These are phyloP conservation scores for Athelia psychrophila DNA, from an alignment of 1,284 basidiomycete genomes.

Conservation along the genomic window DNA sequence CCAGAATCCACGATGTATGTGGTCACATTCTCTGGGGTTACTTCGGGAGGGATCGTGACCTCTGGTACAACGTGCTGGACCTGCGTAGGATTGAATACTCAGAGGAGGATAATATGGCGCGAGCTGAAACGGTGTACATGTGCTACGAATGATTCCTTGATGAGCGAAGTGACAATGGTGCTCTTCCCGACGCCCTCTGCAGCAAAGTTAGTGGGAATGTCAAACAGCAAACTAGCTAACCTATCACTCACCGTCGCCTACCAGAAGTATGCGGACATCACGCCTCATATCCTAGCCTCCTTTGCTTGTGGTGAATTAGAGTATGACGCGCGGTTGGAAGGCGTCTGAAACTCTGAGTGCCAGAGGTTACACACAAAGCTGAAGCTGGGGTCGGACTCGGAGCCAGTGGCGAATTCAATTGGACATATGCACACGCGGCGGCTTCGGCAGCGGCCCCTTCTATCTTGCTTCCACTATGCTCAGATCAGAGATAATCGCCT, in stretches of 20 bases:
- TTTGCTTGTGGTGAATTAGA: not conserved
- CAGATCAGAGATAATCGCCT: too few species aligned
- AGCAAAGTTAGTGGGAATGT: slow-evolving; percentile 7
- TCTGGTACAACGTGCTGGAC: slow-evolving; percentile 92
- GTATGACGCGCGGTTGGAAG: not conserved
- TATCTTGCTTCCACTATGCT: too few species aligned
- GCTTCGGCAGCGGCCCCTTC: slow-evolving; percentile 41
- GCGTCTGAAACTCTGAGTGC: slow-evolving; percentile 42
- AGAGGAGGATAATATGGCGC: slow-evolving; percentile 2
- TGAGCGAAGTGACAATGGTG: slow-evolving; percentile 92
- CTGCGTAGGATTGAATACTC: slow-evolving; percentile 35
- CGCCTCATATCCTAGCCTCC: slow-evolving; percentile 59
- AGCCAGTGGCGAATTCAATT: slow-evolving; percentile 15
- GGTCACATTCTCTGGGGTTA: slow-evolving; percentile 93
- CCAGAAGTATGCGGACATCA: slow-evolving; percentile 90
- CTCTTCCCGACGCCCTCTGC: slow-evolving; percentile 93
- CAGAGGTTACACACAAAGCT: too few species aligned
- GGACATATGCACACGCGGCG: slow-evolving; percentile 19
- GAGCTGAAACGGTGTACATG: slow-evolving; percentile 60
- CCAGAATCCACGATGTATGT: slow-evolving; percentile 96
- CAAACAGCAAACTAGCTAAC: not conserved
- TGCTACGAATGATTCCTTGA: slow-evolving; percentile 90
- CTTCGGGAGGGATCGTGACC: slow-evolving; percentile 94
- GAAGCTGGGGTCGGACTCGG: slow-evolving; percentile 55
- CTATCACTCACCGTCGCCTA: slow-evolving; percentile 78